Evolutionary conservation across 192 early-diverging fungal species (phyloP).

Genomic region (Coemansia sp.): DNA sequence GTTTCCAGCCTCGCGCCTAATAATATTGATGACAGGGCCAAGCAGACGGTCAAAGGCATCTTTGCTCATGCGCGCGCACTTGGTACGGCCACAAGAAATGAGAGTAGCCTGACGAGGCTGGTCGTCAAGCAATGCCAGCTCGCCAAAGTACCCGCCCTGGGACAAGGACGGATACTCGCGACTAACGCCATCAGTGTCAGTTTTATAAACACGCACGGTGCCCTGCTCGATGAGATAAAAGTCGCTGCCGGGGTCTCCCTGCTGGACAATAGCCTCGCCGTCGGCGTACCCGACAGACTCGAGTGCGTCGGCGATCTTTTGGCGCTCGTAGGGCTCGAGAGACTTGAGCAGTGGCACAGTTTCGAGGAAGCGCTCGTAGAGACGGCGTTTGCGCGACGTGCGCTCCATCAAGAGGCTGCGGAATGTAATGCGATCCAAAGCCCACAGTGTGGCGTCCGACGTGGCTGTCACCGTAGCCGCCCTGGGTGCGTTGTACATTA

Average conservation of each 20-base stretch:
- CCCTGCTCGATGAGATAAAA: conserved; percentile 98
- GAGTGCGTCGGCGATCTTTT: conserved; percentile 98
- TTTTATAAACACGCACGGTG: conserved; percentile 79
- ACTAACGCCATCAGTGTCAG: conserved; percentile 77
- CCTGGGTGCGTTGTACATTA: conserved; percentile 99
- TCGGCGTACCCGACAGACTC: conserved; percentile 90
- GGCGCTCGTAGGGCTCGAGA: conserved; percentile 94
- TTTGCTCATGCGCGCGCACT: conserved; percentile 95
- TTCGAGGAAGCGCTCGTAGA: conserved; percentile 97
- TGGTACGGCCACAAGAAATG: conserved; percentile 80
- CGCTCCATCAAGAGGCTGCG: conserved; percentile 97
- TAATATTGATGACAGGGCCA: conserved; percentile 94
- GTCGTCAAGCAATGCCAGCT: conserved; percentile 94
- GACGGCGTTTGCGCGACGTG: conserved; percentile 89
- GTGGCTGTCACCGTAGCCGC: conserved; percentile 95
- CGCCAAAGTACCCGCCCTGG: conserved; percentile 97
- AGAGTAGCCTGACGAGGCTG: conserved; percentile 92
- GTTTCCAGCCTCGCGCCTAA: conserved; percentile 92
- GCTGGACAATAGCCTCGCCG: conserved; percentile 79
- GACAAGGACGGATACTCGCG: conserved; percentile 70
- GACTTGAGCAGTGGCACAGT: conserved; percentile 87
- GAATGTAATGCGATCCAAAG: conserved; percentile 97
- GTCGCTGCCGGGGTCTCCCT: conserved; percentile 92
- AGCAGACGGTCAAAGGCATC: conserved; percentile 94
- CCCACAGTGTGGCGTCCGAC: conserved; percentile 87